phyloP scores from a whole-genome alignment of 73 alveolate species.

The Paramecium sonneborni region DNA sequence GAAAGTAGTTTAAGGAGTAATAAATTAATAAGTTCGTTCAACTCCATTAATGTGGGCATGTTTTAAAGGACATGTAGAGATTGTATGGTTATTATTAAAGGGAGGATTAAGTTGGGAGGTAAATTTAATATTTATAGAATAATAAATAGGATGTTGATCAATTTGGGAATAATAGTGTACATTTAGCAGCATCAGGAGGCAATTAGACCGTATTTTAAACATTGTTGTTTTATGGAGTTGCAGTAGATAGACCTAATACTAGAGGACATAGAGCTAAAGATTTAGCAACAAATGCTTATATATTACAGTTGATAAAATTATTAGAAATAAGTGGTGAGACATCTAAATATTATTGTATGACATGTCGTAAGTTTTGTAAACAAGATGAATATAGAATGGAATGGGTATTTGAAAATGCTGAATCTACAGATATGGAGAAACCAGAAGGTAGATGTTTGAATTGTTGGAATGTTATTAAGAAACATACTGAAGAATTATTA shows the following conservation, averaged over 20 bases:
- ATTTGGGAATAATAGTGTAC: constrained; percentile 68
- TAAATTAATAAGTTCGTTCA: constrained; percentile 35
- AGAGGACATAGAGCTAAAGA: constrained; percentile 65
- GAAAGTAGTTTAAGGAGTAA: constrained; percentile 50
- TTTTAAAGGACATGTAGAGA: constrained; percentile 56
- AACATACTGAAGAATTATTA: constrained; percentile 43
- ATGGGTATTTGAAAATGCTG: constrained; percentile 62
- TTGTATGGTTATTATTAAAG: constrained; percentile 62
- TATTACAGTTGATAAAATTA: constrained; percentile 6
- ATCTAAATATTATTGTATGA: constrained; percentile 50
- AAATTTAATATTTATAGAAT: neutral
- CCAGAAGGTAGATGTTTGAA: constrained; percentile 62
- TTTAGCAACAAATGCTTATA: constrained; percentile 53
- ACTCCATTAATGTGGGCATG: constrained; percentile 67
- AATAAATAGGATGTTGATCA: constrained; percentile 56
- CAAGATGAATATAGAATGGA: constrained; percentile 47
- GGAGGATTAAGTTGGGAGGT: constrained; percentile 65
- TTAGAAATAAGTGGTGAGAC: constrained; percentile 19
- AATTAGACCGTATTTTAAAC: constrained; percentile 34
- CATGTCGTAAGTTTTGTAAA: constrained; percentile 52
- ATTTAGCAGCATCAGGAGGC: constrained; percentile 69
- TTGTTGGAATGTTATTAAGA: constrained; percentile 54
- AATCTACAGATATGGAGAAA: constrained; percentile 18
- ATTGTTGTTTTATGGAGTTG: constrained; percentile 51
- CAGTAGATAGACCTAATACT: constrained; percentile 53